phyloP scores from a whole-genome alignment of 805 yeast species.

The Clavispora santaluciae region DNA sequence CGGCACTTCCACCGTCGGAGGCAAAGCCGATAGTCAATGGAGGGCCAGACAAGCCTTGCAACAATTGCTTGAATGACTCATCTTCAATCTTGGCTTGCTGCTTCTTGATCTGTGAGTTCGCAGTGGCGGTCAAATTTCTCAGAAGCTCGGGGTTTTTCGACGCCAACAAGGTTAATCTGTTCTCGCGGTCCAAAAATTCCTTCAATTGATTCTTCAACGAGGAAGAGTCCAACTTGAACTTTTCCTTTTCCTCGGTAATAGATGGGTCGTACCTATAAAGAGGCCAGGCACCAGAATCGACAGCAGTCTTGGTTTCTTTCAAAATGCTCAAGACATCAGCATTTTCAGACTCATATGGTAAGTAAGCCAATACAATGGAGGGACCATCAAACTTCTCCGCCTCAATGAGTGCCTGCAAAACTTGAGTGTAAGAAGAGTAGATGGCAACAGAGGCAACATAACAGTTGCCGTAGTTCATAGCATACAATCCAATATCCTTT shows the following conservation, averaged over 20 bases:
- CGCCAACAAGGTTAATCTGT: conserved; percentile 74
- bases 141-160: conserved; percentile 68
- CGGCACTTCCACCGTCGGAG: conserved; percentile 90
- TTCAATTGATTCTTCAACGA: conserved; percentile 70
- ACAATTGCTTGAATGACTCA: conserved; percentile 67
- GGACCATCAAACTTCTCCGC: conserved; percentile 91
- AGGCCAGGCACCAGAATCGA: conserved; percentile 96
- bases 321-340: conserved; percentile 69
- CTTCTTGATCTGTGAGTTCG: conserved; percentile 51
- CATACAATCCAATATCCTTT: conserved; percentile 90
- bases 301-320: conserved; percentile 83
- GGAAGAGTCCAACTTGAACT: conserved; percentile 84
- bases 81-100: conserved; percentile 66
- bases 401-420: conserved; percentile 80
- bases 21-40: conserved; percentile 84
- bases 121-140: conserved; percentile 62
- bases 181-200: conserved; percentile 83
- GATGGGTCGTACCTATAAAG: conserved; percentile 79
- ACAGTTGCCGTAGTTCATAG: conserved; percentile 85
- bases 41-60: conserved; percentile 89
- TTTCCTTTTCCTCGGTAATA: conserved; percentile 41
- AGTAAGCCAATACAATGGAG: conserved; percentile 82
- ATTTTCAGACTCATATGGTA: conserved; percentile 66
- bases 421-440: conserved; percentile 90
- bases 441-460: conserved; percentile 94